Base-by-base conservation (phyloP, 2,329 filamentous ascomycete species). In the Lachnellula arida region DNA sequence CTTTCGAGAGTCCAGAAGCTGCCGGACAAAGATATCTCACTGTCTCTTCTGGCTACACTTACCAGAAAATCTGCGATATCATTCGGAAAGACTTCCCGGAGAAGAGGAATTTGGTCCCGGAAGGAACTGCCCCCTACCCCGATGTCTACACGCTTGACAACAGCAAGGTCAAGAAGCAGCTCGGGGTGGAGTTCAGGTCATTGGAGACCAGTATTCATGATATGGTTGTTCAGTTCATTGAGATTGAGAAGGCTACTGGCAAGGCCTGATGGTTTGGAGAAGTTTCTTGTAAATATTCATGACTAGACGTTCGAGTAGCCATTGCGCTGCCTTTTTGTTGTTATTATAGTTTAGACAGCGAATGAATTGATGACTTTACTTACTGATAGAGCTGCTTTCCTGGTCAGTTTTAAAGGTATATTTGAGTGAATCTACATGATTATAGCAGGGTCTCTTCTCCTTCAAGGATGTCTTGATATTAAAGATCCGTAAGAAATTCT, bases 1-100 rank as follows among this genome's bases (percentile, higher is more conserved):
- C 84, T 0, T 74, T 80, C 53, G 70, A 81, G 60, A 74, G 78
- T 34, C 74, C 78, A 0, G 78, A 80, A 25, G 83, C 80, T 1
- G 81, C 80, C 0, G 76, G 78, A 28, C 78, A 85, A 67, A 77
- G 86, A 6, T 88, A 86, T 72, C 82, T 87, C 65, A 66, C 83
- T 35, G 78, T 83, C 0, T 77, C 77, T 0, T 79, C 78, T 1
- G 73, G 78, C 61, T 88, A 84, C 65, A 79, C 76, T 42, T 87
- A 86, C 68, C 78, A 80, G 65, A 73, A 78, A 63, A 77, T 86
- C 32, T 78, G 76, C 1, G 75, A 82, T 54, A 73, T 82, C 44
- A 76, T 87, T 46, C 72, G 74, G 51, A 76, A 77, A 59, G 68
- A 77, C 52, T 81, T 81, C 58, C 81, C 80, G 0, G 71, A 82